Base-by-base conservation (phyloP, 805 yeast species). In the Wickerhamomyces queroliae region DNA sequence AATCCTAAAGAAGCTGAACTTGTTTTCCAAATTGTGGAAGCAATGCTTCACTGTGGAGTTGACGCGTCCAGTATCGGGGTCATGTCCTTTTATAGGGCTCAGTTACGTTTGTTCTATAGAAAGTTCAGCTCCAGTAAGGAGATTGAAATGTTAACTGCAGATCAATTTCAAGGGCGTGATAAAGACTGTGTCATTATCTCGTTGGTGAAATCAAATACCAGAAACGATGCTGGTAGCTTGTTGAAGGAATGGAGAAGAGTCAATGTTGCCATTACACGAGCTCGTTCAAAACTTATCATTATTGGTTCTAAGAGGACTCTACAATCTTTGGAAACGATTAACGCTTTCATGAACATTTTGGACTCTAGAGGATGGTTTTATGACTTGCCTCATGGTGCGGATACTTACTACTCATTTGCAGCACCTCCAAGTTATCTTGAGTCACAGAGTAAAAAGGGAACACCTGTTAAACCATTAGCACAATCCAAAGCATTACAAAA, bases 161-260 rank as follows among this genome's bases (percentile, higher is more conserved):
- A 93, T 60, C 87, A 83, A 54, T 91, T 84, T 53, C 99, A 93
- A 62, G 99, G 99, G 0, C 72, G 97, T 40, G 99, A 93, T 60
- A 93, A 91, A 53, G 91, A 87, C 24, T 85, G 96, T 54, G 77
- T 93, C 13, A 78, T 93, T 7, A 85, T 93, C 3, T 91, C 98
- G 0, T 65, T 93, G 49, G 99, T 93, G 3, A 67, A 96, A 36
- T 82, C 95, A 5, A 89, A 90, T 56, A 68, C 67, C 2, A 73
- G 73, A 17, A 66, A 69, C 9, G 69, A 67, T 30, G 80, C 85
- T 1, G 98, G 98, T 0, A 84, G 84, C 22, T 66, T 93, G 33
- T 63, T 93, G 32, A 77, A 74, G 45, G 98, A 93, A 51, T 83
- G 96, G 90, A 70, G 97, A 46, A 72, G 99, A 43, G 74, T 93